Evolutionary conservation across 176 grass and related monocot genomes (phyloP).

Genomic region (Typha latifolia): DNA sequence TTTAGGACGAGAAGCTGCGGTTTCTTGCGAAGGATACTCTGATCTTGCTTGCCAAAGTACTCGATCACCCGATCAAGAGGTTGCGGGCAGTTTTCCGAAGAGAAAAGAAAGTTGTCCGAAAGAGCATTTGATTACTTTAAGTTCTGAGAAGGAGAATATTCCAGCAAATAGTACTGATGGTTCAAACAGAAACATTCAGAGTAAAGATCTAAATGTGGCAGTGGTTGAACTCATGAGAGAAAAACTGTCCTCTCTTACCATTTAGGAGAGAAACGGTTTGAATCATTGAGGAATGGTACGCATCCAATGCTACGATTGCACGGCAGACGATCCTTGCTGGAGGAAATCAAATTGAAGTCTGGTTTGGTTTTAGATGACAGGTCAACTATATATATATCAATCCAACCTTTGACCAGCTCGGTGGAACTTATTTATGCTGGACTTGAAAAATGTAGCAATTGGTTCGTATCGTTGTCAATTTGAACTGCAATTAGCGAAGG

Average conservation of each 20-base stretch:
- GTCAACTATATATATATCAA: background rate
- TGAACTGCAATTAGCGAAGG: too few species aligned
- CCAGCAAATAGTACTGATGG: background rate
- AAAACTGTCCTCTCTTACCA: background rate
- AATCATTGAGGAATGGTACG: background rate
- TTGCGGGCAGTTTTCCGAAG: background rate
- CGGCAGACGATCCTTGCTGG: background rate
- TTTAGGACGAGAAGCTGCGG: too few species aligned
- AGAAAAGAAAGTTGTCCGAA: background rate
- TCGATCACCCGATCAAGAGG: background rate
- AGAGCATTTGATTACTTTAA: background rate
- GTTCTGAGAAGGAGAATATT: background rate
- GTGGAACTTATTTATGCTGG: too few species aligned
- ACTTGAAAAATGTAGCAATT: too few species aligned
- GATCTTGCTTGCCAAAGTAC: background rate
- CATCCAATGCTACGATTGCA: background rate
- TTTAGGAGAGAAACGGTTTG: background rate
- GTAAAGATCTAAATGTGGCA: background rate
- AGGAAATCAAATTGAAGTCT: background rate
- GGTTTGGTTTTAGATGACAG: background rate
- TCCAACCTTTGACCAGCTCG: too few species aligned
- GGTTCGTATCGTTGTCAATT: too few species aligned
- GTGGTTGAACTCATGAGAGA: background rate
- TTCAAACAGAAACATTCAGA: background rate
- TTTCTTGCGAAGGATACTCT: too few species aligned